Conservation (phyloP, 805 yeast species). For the Saccharomycopsis fibuligera region DNA sequence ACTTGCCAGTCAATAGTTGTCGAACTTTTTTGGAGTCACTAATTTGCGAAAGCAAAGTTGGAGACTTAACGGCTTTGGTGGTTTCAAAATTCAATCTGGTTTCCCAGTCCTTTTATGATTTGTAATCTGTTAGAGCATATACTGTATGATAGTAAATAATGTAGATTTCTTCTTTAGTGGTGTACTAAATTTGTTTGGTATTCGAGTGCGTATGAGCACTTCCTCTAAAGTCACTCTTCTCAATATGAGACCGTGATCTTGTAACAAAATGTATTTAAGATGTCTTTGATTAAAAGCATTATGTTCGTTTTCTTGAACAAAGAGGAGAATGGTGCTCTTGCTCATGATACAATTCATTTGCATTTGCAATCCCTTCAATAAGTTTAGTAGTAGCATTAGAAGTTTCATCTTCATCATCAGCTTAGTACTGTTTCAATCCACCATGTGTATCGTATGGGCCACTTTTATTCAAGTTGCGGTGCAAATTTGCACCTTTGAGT, state of each 20-base stretch:
- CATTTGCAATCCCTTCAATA: conserved; percentile 65
- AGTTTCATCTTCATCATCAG: conserved; percentile 49
- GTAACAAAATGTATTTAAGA: conserved; percentile 63
- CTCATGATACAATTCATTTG: conserved; percentile 48
- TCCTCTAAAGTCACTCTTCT: conserved; percentile 64
- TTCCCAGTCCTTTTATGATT: conserved; percentile 62
- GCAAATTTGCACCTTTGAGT: conserved; percentile 70
- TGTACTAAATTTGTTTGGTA: conserved; percentile 46
- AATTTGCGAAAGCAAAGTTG: conserved; percentile 80
- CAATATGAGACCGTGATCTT: conserved; percentile 50
- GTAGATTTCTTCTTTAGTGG: conserved; percentile 65
- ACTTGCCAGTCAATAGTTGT: conserved; percentile 66
- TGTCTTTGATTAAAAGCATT: conserved; percentile 89
- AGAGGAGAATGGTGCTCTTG: conserved; percentile 49
- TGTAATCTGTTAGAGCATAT: conserved; percentile 79
- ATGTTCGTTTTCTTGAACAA: conserved; percentile 80
- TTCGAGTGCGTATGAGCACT: conserved; percentile 37
- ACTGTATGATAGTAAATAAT: conserved; percentile 90
- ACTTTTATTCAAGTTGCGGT: conserved; percentile 51
- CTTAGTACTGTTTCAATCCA: conserved; percentile 36
- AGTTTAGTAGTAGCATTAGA: conserved; percentile 57
- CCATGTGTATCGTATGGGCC: conserved; percentile 46
- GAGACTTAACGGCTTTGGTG: conserved; percentile 82
- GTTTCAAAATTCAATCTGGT: conserved; percentile 68
- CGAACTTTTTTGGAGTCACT: conserved; percentile 93